These are phyloP conservation scores for Triangularia verruculosa DNA, from an alignment of 2,329 filamentous ascomycete species.

Conservation along the genomic window DNA sequence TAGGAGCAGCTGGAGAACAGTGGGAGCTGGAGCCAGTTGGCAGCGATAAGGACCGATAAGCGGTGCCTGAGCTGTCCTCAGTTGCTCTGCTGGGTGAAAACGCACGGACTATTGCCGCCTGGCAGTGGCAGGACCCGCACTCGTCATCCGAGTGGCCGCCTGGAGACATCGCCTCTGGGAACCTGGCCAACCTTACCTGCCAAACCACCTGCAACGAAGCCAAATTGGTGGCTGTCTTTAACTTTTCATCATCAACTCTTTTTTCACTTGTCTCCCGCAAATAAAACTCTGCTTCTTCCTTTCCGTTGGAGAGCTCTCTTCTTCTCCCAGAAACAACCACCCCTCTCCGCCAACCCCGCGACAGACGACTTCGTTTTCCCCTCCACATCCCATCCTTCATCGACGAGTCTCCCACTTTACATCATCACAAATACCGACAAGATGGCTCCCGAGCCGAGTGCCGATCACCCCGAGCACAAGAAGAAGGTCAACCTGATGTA, in stretches of 20 bases:
- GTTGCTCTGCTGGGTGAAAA: constrained; percentile 5
- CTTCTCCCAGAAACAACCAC: background rate
- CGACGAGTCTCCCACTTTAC: constrained; percentile 13
- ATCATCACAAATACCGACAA: constrained; percentile 38
- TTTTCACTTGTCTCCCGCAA: background rate
- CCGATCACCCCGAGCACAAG: constrained; percentile 61
- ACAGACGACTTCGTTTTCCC: background rate
- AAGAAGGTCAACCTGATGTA: constrained; percentile 83
- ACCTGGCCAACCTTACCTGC: constrained; percentile 23
- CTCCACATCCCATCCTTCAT: constrained; percentile 6
- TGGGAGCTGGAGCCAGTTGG: constrained; percentile 14
- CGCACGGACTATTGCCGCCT: constrained; percentile 29
- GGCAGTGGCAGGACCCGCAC: constrained; percentile 24
- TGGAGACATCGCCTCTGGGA: constrained; percentile 24
- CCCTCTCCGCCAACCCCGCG: background rate
- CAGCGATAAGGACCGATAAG: constrained; percentile 7
- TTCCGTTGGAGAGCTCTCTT: background rate
- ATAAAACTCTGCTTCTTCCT: constrained; percentile 8
- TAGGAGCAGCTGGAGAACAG: background rate
- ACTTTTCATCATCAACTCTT: constrained; percentile 8
- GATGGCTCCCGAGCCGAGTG: constrained; percentile 65
- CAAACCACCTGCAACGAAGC: constrained; percentile 15
- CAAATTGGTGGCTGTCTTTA: constrained; percentile 10
- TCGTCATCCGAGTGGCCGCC: constrained; percentile 36
- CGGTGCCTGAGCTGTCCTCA: constrained; percentile 20